A percentile compares a stretch with the other conserved stretches of the same genome.
phyloP scores from a whole-genome alignment of 2,329 filamentous ascomycete genomes.

The Thelonectria discophora region DNA sequence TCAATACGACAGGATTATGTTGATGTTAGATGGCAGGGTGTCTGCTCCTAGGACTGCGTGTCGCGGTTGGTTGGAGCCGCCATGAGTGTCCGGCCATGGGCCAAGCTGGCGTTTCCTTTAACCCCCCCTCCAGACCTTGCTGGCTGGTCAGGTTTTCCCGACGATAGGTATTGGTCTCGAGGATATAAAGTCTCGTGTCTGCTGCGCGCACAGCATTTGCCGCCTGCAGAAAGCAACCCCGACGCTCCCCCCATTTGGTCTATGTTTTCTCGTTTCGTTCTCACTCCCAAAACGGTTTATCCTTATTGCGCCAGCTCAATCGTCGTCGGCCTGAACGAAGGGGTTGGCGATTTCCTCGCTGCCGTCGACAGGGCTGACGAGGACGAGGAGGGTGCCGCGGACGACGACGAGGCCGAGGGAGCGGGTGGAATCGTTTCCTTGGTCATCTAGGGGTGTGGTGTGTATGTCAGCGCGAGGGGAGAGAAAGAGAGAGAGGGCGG shows the following conservation, averaged over 20 bases:
- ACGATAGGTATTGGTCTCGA: slow-evolving; percentile 16
- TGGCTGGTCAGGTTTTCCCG: slow-evolving; percentile 20
- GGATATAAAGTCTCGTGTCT: slow-evolving; percentile 7
- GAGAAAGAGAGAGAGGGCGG: neutral
- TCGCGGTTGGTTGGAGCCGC: slow-evolving; percentile 14
- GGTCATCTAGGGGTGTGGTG: slow-evolving; percentile 72
- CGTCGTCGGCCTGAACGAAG: slow-evolving; percentile 79
- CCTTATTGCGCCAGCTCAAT: slow-evolving; percentile 45
- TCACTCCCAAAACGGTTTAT: neutral
- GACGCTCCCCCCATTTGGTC: slow-evolving; percentile 4
- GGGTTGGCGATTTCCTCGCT: slow-evolving; percentile 97
- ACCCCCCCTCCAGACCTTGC: slow-evolving; percentile 13
- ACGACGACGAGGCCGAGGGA: slow-evolving; percentile 88
- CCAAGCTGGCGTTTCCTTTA: slow-evolving; percentile 3
- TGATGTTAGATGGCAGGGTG: slow-evolving; percentile 22
- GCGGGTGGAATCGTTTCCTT: slow-evolving; percentile 85
- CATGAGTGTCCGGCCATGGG: slow-evolving; percentile 6
- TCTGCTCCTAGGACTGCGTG: slow-evolving; percentile 4
- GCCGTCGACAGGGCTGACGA: slow-evolving; percentile 92
- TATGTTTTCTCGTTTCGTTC: slow-evolving; percentile 17
- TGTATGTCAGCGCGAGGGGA: slow-evolving; percentile 15
- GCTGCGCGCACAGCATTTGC: slow-evolving; percentile 14
- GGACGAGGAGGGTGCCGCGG: slow-evolving; percentile 88
- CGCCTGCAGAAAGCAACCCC: slow-evolving; percentile 5
- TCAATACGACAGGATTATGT: slow-evolving; percentile 22